These are phyloP conservation scores for Cytospora chrysosperma DNA, from an alignment of 2,329 filamentous ascomycete genomes.

Conservation along the genomic window DNA sequence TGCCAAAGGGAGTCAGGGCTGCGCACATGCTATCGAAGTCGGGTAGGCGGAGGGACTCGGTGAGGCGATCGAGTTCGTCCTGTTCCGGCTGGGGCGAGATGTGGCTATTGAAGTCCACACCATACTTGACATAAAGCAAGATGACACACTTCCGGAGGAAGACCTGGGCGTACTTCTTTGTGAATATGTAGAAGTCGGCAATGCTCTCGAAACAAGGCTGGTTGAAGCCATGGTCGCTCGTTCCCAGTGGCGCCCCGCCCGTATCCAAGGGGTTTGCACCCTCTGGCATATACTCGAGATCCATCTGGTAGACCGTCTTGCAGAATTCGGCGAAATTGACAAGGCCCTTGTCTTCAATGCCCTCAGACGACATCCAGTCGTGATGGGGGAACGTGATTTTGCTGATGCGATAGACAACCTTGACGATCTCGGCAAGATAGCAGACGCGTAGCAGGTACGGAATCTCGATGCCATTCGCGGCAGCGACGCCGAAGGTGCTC, in stretches of 20 bases:
- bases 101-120: constrained; percentile 79
- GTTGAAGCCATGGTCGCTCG: constrained; percentile 45
- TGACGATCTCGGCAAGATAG: constrained; percentile 87
- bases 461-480: constrained; percentile 69
- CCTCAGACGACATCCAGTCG: constrained; percentile 32
- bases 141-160: constrained; percentile 86
- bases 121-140: constrained; percentile 83
- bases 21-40: constrained; percentile 76
- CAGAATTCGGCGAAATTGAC: constrained; percentile 58
- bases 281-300: constrained; percentile 39
- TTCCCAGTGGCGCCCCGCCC: background rate
- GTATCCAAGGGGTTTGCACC: constrained; percentile 35
- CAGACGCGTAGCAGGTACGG: constrained; percentile 80
- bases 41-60: constrained; percentile 72
- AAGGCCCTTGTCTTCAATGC: constrained; percentile 42
- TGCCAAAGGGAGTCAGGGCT: constrained; percentile 48
- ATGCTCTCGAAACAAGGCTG: constrained; percentile 55
- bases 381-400: constrained; percentile 49
- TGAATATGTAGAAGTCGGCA: constrained; percentile 56
- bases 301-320: constrained; percentile 44
- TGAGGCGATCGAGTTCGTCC: constrained; percentile 80
- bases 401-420: constrained; percentile 65
- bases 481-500: constrained; percentile 67
- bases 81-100: constrained; percentile 62
- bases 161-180: constrained; percentile 80